Conservation (phyloP, 1,139 yeast species). For the Hansenula sp. region DNA sequence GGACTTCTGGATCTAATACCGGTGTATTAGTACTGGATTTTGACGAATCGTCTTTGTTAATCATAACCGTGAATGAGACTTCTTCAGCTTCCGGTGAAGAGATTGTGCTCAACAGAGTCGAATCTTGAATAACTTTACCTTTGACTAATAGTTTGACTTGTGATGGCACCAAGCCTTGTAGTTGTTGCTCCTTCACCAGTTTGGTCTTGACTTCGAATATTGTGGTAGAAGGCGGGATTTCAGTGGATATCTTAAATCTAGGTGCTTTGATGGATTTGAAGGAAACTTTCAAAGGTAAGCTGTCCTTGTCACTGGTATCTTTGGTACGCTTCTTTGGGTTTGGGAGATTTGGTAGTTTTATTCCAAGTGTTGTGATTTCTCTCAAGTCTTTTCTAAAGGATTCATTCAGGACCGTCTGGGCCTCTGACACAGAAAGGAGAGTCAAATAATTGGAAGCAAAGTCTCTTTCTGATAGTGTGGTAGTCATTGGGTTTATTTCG, state of each 20-base stretch:
- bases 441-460: slow-evolving; percentile 17
- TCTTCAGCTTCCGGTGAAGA: slow-evolving; percentile 4
- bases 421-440: slow-evolving; percentile 13
- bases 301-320: slow-evolving; percentile 4
- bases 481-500: too few relatives aligned
- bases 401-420: slow-evolving; percentile 1
- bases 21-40: slow-evolving; percentile 3
- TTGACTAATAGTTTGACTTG: slow-evolving; percentile 40
- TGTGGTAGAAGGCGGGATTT: slow-evolving; percentile 27
- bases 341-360: slow-evolving; percentile 31
- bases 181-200: slow-evolving; percentile 24
- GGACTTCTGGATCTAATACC: slow-evolving; percentile 6
- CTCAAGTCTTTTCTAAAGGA: slow-evolving; percentile 18
- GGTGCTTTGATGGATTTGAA: slow-evolving; percentile 46
- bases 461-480: slow-evolving; percentile 2
- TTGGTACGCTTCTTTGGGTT: slow-evolving; percentile 23
- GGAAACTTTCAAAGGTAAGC: slow-evolving; percentile 4
- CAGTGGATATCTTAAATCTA: slow-evolving; percentile 30
- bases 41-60: slow-evolving; percentile 23
- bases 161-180: slow-evolving; percentile 21
- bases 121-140: slow-evolving; percentile 47
- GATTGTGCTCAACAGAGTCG: slow-evolving; percentile 22
- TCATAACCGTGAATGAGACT: slow-evolving; percentile 31
- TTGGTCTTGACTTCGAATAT: slow-evolving; percentile 35
- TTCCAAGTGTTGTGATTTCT: slow-evolving; percentile 26